These are phyloP conservation scores for Chaetomiaceae sp. DNA, from an alignment of 2,329 filamentous ascomycete genomes.

Conservation along the genomic window DNA sequence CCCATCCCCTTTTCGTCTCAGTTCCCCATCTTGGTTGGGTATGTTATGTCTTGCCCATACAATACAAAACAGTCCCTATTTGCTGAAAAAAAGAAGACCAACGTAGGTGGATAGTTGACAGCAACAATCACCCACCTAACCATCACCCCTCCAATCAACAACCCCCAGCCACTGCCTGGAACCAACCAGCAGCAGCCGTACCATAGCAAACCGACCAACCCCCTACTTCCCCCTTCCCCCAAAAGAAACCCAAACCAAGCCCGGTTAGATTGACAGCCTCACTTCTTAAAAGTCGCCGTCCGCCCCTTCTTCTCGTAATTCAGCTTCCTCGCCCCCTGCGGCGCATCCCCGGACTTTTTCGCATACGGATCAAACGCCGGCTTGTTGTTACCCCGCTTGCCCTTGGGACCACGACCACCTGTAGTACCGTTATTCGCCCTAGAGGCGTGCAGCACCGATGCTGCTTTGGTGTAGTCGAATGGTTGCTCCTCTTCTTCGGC, in stretches of 20 bases:
- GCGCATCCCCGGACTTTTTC: constrained; percentile 29
- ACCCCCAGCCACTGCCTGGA: too few relatives aligned
- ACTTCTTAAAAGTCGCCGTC: constrained; percentile 40
- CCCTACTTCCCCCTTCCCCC: too few relatives aligned
- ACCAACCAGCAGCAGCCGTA: too few relatives aligned
- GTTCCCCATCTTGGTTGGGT: too few relatives aligned
- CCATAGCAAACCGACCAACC: too few relatives aligned
- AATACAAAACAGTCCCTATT: too few relatives aligned
- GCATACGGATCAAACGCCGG: constrained; percentile 31
- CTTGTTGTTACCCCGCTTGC: constrained; percentile 12
- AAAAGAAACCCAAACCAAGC: background rate
- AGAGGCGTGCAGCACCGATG: constrained; percentile 31
- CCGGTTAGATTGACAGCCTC: constrained; percentile 1
- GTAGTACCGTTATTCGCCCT: constrained; percentile 16
- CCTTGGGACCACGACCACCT: background rate
- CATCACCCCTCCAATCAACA: too few relatives aligned
- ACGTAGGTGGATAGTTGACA: too few relatives aligned
- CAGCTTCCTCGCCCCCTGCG: constrained; percentile 30
- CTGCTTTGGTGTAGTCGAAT: constrained; percentile 35
- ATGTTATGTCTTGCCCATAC: too few relatives aligned
- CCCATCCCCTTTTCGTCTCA: too few relatives aligned
- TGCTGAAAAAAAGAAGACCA: too few relatives aligned
- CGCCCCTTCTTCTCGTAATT: constrained; percentile 32
- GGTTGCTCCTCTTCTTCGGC: constrained; percentile 28
- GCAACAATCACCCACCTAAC: too few relatives aligned